phyloP scores from a whole-genome alignment of 441 rosid species.

The Gossypium trilobum region DNA sequence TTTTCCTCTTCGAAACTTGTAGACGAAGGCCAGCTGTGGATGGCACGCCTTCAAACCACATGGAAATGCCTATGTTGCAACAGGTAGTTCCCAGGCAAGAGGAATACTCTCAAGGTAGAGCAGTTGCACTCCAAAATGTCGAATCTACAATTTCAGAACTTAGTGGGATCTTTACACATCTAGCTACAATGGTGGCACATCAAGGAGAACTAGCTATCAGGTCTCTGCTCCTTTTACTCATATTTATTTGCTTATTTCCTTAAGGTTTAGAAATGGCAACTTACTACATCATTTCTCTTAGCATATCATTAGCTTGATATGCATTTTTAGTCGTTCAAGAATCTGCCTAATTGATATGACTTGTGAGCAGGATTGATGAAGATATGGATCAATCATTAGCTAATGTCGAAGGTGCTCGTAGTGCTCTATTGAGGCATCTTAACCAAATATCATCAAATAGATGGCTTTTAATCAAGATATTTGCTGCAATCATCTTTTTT shows the following conservation, averaged over 20 bases:
- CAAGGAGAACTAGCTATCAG: slow-evolving; percentile 93
- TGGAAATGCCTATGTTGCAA: slow-evolving; percentile 91
- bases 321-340: not conserved
- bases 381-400: slow-evolving; percentile 79
- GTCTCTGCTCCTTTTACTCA: slow-evolving; percentile 21
- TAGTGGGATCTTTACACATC: slow-evolving; percentile 79
- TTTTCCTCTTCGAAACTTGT: slow-evolving; percentile 1
- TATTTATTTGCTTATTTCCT: not conserved
- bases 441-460: slow-evolving; percentile 75
- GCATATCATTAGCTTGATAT: not conserved
- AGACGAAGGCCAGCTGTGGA: slow-evolving; percentile 81
- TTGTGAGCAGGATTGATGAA: slow-evolving; percentile 67
- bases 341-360: slow-evolving; percentile 1
- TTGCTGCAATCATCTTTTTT: slow-evolving; percentile 56
- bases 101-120: slow-evolving; percentile 54
- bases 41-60: slow-evolving; percentile 50
- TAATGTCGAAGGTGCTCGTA: slow-evolving; percentile 78
- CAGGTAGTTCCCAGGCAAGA: slow-evolving; percentile 80
- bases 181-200: slow-evolving; percentile 91
- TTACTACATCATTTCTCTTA: not conserved
- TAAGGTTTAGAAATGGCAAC: not conserved
- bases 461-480: slow-evolving; percentile 86
- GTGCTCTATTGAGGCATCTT: slow-evolving; percentile 67
- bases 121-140: slow-evolving; percentile 71
- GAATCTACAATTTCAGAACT: slow-evolving; percentile 93